phyloP scores from a whole-genome alignment of 2,329 filamentous ascomycete species.

The Cadophora gregata region DNA sequence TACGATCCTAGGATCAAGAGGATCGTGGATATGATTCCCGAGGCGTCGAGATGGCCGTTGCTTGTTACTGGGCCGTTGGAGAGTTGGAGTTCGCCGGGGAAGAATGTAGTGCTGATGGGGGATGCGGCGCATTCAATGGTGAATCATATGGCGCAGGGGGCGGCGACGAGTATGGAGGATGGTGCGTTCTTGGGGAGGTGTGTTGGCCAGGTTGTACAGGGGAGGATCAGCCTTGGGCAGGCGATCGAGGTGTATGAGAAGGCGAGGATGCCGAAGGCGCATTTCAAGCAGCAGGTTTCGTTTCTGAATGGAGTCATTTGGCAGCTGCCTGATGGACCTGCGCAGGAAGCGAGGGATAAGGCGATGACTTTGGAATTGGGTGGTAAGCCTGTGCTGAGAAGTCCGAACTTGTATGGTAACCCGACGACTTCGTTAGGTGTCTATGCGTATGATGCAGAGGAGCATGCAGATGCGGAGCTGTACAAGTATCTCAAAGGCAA shows the following conservation, averaged over 20 bases:
- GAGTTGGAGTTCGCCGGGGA: conserved; percentile 49
- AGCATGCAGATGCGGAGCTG: conserved; percentile 29
- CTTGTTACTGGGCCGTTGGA: conserved; percentile 50
- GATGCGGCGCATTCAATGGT: conserved; percentile 52
- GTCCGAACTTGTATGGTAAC: conserved; percentile 50
- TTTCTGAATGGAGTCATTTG: conserved; percentile 48
- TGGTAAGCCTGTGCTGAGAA: conserved; percentile 46
- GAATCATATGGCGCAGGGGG: conserved; percentile 52
- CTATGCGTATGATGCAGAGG: conserved; percentile 51
- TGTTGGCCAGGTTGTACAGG: conserved; percentile 46
- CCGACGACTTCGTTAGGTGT: conserved; percentile 46
- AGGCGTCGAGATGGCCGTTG: conserved; percentile 48
- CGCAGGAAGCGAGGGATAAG: conserved; percentile 46
- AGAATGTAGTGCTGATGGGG: conserved; percentile 52
- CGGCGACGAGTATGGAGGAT: conserved; percentile 53
- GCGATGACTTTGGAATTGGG: conserved; percentile 47
- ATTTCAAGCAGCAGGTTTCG: conserved; percentile 50
- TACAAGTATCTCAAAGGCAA: conserved; percentile 13
- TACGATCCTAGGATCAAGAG: conserved; percentile 51
- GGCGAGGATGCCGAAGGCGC: conserved; percentile 50
- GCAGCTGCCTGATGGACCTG: conserved; percentile 46
- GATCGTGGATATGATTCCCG: conserved; percentile 41
- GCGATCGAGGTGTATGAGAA: conserved; percentile 49
- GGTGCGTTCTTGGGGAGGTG: conserved; percentile 49
- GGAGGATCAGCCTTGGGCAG: conserved; percentile 44